Evolutionary conservation across 2,329 filamentous ascomycete species (phyloP), one percentile per base, ranked within the genome.

Genomic region (Ilyonectria robusta): DNA sequence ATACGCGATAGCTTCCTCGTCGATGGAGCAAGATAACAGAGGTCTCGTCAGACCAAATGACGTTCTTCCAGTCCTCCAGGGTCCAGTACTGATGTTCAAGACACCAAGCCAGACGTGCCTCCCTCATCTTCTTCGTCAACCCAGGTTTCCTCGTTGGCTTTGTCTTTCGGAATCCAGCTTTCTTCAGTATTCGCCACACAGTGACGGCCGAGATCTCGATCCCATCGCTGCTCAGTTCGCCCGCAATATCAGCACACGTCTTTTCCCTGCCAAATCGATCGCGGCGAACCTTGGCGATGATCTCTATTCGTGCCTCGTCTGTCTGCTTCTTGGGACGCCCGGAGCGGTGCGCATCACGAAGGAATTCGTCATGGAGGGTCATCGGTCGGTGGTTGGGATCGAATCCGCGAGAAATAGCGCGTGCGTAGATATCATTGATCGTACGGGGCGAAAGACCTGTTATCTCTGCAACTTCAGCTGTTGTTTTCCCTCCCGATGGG

Each of bases 111-210:
- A n/a, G n/a, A n/a, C n/a, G n/a, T n/a, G n/a, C n/a, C n/a, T n/a
- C n/a, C n/a, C n/a, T n/a, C n/a, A n/a, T n/a, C n/a, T n/a, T n/a
- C n/a, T n/a, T n/a, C n/a, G n/a, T n/a, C n/a, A n/a, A n/a, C n/a
- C n/a, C n/a, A n/a, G n/a, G n/a, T 62, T 67, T 70, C 62, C 58
- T 70, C 10, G 46, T 70, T 42, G 46, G 59, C 59, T 70, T 70
- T 1, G 29, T 67, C 37, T 69, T 59, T 0, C 23, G 7, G 19
- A 65, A 55, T 1, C 54, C 40, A 51, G 58, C 62, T 29, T 40
- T 55, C 42, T 21, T 53, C 11, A 70, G 61, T 6, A 67, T 60
- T 2, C 55, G 33, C 23, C 5, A 46, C 3, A 46, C 42, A 1
- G n/a, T 46, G 8, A 46, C 19, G 8, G 42, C 17, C 6, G 17